Evolutionary conservation across 2,329 filamentous ascomycete species (phyloP).

Genomic region (Botrytis tulipae): DNA sequence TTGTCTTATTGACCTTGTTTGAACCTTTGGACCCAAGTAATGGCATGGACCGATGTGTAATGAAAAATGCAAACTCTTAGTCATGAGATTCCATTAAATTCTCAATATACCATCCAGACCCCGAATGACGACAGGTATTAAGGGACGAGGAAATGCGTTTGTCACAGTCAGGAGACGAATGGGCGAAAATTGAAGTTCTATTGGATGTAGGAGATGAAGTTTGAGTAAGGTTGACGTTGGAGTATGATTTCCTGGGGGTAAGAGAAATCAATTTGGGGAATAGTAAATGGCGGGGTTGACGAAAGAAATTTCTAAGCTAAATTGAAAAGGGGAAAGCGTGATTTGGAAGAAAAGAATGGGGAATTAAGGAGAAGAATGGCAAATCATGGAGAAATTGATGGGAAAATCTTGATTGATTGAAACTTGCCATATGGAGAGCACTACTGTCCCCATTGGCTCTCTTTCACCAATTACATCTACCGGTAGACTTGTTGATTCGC

Average conservation of each 20-base stretch:
- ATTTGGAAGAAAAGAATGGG: neutral
- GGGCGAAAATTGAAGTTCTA: neutral
- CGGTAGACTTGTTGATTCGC: neutral
- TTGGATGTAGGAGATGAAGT: slow-evolving; percentile 5
- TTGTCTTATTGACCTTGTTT: slow-evolving; percentile 5
- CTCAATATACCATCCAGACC: slow-evolving; percentile 7
- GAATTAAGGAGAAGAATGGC: neutral
- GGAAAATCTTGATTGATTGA: neutral
- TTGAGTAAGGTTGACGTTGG: slow-evolving; percentile 1
- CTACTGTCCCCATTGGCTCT: neutral
- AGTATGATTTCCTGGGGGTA: slow-evolving; percentile 18
- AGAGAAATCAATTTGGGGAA: slow-evolving; percentile 17
- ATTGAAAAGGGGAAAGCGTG: neutral
- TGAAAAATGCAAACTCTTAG: slow-evolving; percentile 32
- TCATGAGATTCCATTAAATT: slow-evolving; percentile 31
- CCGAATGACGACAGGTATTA: slow-evolving; percentile 9
- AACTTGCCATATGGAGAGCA: neutral
- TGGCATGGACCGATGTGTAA: slow-evolving; percentile 28
- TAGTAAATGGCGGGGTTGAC: slow-evolving; percentile 6
- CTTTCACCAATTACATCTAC: neutral
- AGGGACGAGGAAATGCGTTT: slow-evolving; percentile 17
- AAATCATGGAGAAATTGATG: neutral
- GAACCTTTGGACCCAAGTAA: neutral
- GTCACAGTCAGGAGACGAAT: slow-evolving; percentile 24
- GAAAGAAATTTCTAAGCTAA: neutral